Percentiles rank a stretch among this genome's conserved stretches.
Evolutionary conservation across 2,329 filamentous ascomycete genomes (phyloP).

Genomic region (Acarospora socialis): DNA sequence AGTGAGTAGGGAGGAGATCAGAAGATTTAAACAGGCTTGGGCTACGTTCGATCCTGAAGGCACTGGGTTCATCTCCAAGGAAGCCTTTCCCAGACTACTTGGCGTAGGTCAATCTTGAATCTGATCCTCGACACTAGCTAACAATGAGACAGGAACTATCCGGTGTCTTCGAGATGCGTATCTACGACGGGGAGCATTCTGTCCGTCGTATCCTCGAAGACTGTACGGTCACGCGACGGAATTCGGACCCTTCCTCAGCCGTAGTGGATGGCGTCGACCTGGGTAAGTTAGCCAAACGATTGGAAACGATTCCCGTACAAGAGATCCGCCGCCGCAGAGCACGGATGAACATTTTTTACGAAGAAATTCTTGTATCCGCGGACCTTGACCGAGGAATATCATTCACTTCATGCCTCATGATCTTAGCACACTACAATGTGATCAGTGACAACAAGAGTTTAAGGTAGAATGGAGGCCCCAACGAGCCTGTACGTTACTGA

Average conservation of each 20-base stretch:
- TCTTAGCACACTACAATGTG: slow-evolving; percentile 94
- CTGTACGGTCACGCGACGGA: slow-evolving; percentile 46
- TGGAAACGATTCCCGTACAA: slow-evolving; percentile 57
- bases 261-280: slow-evolving; percentile 51
- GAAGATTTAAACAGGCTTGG: slow-evolving; percentile 97
- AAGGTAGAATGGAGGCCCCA: too few species aligned
- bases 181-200: slow-evolving; percentile 72
- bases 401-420: slow-evolving; percentile 87
- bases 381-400: slow-evolving; percentile 81
- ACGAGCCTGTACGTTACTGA: slow-evolving; percentile 18
- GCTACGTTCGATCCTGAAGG: slow-evolving; percentile 86
- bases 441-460: slow-evolving; percentile 96
- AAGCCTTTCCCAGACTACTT: slow-evolving; percentile 74
- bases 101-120: slow-evolving; percentile 39
- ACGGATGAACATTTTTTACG: slow-evolving; percentile 87
- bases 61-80: slow-evolving; percentile 79
- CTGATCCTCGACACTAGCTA: background rate
- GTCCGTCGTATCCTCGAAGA: slow-evolving; percentile 79
- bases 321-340: slow-evolving; percentile 62
- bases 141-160: slow-evolving; percentile 52
- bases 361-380: slow-evolving; percentile 87
- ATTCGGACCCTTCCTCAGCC: slow-evolving; percentile 26
- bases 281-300: slow-evolving; percentile 55
- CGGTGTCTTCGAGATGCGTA: slow-evolving; percentile 91
- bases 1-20: slow-evolving; percentile 84